Base-by-base conservation (phyloP, 192 early-diverging fungal species). In the Mortierella claussenii region DNA sequence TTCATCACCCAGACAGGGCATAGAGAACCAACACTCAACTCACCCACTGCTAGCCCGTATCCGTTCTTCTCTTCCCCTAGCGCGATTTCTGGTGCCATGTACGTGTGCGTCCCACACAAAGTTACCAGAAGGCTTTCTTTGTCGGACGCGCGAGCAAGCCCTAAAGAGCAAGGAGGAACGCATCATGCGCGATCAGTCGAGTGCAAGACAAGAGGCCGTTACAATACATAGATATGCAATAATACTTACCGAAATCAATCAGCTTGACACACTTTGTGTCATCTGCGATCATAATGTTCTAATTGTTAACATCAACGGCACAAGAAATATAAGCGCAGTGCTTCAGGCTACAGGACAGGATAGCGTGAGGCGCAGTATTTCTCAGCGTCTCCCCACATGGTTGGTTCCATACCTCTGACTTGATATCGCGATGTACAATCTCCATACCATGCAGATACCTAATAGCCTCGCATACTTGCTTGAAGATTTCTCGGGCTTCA, bases 371-470 rank as follows among this genome's bases (percentile, higher is more conserved):
- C n/a, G n/a, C n/a, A n/a, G n/a, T n/a, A n/a, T n/a, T n/a, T n/a
- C n/a, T n/a, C n/a, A n/a, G n/a, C n/a, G n/a, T n/a, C n/a, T n/a
- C n/a, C n/a, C n/a, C n/a, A n/a, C n/a, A n/a, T n/a, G n/a, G n/a
- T n/a, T n/a, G n/a, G n/a, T n/a, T n/a, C n/a, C 30, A 40, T 67
- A 76, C 73, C 53, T 76, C 73, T 4, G 73, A 76, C 43, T 76
- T 76, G 58, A 76, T 76, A 18, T 76, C 73, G 17, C 73, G 58
- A 18, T 76, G 73, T 6, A 76, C 63, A 23, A 76, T 50, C 3
- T 47, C 34, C 0, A n/a, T 11, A 1, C 13, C 15, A 21, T 76
- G 73, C 6, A 76, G 36, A 46, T 76, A 76, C 4, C 51, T 31
- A 24, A 76, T 44, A 17, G 64, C 73, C 4, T 55, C 45, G n/a